Evolutionary conservation across 208 protist genomes (phyloP), one percentile per base, ranked within the genome.

Genomic region (Wallacemonas collosoma): DNA sequence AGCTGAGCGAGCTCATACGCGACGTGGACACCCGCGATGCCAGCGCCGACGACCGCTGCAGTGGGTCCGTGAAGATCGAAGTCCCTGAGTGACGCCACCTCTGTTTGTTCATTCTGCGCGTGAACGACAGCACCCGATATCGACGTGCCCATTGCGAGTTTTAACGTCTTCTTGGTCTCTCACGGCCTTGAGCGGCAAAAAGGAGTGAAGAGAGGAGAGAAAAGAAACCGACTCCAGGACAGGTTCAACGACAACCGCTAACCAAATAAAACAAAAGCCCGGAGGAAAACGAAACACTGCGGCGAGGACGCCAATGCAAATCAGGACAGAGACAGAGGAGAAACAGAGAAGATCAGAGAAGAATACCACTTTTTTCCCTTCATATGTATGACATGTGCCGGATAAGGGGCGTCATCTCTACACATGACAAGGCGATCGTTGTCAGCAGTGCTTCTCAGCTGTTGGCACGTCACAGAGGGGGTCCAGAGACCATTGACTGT

Each of bases 1-100:
- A 95, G 57, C 38, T 86, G 77, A 9, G 85, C 89, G 26, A 96
- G 80, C 74, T 96, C 92, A 68, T 96, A 93, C 7, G 92, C 92
- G 0, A 87, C 85, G 74, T 96, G 92, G 12, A 96, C 89, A 17
- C 92, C 92, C 1, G 88, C 87, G 45, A 96, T 86, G 26, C 92
- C 92, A 38, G 84, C 89, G 17, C 92, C 89, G 57, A 96, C 80
- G 44, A 96, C 92, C 9, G 92, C 92, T 2, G 89, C 89, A 35
- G 75, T 87, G 1, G 88, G 89, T 1, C 70, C 14, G 11, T 67
- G 73, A 0, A 87, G 80, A 62, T 88, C 80, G 56, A 91, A 76
- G 39, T 74, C 62, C 44, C 73, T 60, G 36, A 85, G 66, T n/a
- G 80, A 53, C 6, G 82, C 65, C 44, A 72, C 71, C 7, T 62